Percentiles rank a stretch among this genome's conserved stretches.
Conservation (phyloP, 2,329 filamentous ascomycete species). For the Botrytis galanthina region DNA sequence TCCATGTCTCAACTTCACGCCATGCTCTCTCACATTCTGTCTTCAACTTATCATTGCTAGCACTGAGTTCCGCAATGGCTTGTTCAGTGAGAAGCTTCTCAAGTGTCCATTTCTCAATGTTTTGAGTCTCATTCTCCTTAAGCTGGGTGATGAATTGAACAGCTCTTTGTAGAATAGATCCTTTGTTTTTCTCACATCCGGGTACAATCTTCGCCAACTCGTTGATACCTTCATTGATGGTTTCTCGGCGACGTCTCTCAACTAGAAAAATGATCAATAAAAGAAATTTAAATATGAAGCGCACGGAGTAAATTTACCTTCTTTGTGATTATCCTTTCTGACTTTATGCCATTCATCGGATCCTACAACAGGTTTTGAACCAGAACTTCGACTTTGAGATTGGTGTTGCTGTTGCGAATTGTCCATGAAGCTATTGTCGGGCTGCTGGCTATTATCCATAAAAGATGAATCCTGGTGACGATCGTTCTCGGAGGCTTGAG, state of each 20-base stretch:
- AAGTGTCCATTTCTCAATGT: conserved; percentile 90
- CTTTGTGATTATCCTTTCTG: conserved; percentile 97
- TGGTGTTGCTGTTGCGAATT: conserved; percentile 40
- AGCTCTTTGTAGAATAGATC: conserved; percentile 88
- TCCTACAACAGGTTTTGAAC: conserved; percentile 81
- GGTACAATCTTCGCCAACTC: conserved; percentile 97
- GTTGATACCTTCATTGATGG: conserved; percentile 98
- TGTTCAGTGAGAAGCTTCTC: conserved; percentile 89
- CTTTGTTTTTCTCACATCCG: conserved; percentile 98
- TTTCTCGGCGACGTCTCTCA: conserved; percentile 92
- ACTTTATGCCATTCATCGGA: conserved; percentile 98
- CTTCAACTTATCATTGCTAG: conserved; percentile 84
- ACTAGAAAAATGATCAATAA: conserved; percentile 54
- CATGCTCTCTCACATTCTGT: conserved; percentile 74
- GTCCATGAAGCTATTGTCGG: conserved; percentile 40
- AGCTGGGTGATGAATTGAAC: conserved; percentile 93
- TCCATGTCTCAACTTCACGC: conserved; percentile 76
- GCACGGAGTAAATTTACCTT: conserved; percentile 59
- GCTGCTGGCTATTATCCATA: conserved; percentile 40
- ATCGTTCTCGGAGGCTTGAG: conserved; percentile 44
- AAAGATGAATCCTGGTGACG: conserved; percentile 41
- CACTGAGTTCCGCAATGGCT: conserved; percentile 82
- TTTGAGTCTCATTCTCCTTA: conserved; percentile 89
- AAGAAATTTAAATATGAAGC: conserved; percentile 22
- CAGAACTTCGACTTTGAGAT: conserved; percentile 25